Evolutionary conservation across 129 eudicot genomes (phyloP), one percentile per base, ranked within the genome.

Genomic region (Silybum marianum): DNA sequence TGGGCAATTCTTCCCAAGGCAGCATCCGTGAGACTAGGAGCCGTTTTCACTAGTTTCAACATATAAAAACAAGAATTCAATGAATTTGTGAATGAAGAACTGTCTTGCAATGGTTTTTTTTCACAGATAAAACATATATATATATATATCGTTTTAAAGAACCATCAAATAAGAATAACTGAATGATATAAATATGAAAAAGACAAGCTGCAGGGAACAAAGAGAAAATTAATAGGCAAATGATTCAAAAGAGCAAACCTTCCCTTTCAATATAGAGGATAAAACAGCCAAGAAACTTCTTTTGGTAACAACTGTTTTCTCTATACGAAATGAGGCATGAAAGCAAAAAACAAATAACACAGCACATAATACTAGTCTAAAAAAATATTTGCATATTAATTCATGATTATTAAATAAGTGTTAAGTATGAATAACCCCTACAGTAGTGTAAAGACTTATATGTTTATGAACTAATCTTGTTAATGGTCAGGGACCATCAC

Each of bases 1-100:
- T 94, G 98, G 26, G 97, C 98, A 76, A 94, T 87, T 90, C 98
- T 91, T 84, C 98, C 98, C 84, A 94, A 78, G 11, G 98, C 98
- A 82, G 91, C 98, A 83, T 94, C 98, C 34, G 95, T 73, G 62
- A 94, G 77, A 89, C 98, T 94, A 60, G 97, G 98, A 75, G 91
- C 89, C 32, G 98, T 94, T 94, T 94, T 94, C 94, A 94, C 98
- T 94, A 48, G 54, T 68, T 74, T 70, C 21, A 78, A 72, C 39
- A 26, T 69, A 24, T 60, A 76, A 72, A 30, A 80, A 21, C 48
- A 79, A 36, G 8, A 68, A 12, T 9, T 46, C 23, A 71, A 75
- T 0, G 2, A 66, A 22, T 51, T n/a, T n/a, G n/a, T n/a, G n/a
- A n/a, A n/a, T n/a, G n/a, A n/a, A n/a, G n/a, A n/a, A n/a, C n/a